Evolutionary conservation across 371 early-diverging fungal genomes (phyloP).

Genomic region (Zychaea mexicana): DNA sequence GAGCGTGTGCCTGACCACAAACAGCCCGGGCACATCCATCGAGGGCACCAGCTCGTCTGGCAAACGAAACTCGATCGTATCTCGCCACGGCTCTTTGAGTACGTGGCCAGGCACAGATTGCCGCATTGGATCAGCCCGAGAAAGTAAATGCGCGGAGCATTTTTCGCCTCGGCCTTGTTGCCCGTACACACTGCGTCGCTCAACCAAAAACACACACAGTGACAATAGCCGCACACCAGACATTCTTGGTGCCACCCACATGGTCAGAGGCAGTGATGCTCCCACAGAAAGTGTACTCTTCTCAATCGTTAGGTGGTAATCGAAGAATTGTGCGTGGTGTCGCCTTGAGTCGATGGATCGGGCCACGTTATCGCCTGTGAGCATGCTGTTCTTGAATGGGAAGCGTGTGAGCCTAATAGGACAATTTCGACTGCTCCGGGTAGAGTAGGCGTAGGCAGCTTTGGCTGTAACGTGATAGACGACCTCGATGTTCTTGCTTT

Average conservation of each 20-base stretch:
- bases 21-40: background rate
- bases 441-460: background rate
- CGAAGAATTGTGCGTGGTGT: constrained; percentile 3
- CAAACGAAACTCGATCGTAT: background rate
- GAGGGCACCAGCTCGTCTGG: constrained; percentile 1
- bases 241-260: background rate
- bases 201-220: background rate
- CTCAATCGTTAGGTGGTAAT: background rate
- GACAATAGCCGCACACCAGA: constrained; percentile 3
- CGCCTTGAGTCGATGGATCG: constrained; percentile 1
- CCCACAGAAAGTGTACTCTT: background rate
- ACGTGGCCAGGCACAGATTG: background rate
- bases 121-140: background rate
- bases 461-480: background rate
- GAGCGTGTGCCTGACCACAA: background rate
- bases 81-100: background rate
- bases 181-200: background rate
- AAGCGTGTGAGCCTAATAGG: background rate
- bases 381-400: background rate
- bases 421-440: background rate
- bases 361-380: background rate
- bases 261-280: background rate
- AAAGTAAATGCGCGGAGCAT: background rate
- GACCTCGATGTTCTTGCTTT: constrained; percentile 6
- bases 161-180: background rate